Evolutionary conservation across 1,284 basidiomycete species (phyloP), one percentile per base, ranked within the genome.

Genomic region (Malassezia brasiliensis): DNA sequence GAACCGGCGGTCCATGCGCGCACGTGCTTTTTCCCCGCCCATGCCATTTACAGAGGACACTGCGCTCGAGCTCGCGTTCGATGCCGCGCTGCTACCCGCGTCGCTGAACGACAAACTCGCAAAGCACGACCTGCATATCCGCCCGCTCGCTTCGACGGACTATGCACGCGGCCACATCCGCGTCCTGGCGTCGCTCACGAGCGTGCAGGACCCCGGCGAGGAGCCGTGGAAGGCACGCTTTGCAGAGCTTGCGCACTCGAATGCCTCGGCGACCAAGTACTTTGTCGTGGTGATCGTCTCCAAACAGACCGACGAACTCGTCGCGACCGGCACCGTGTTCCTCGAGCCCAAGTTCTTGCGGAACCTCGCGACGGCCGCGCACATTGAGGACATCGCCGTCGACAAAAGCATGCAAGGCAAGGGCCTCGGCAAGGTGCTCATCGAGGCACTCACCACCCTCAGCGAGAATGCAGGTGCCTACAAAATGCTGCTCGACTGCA

Each of bases 311-410:
- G 89, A 94, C 78, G 78, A 79, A 62, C 83, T 98, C 69, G 86
- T 93, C 38, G 90, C 82, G 25, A 83, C 86, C 20, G 93, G 90
- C 14, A 83, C 84, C 7, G 79, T 94, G 47, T 83, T 96, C 70
- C 76, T 93, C 60, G 90, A 96, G 76, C 85, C 84, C 79, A 96
- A 98, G 79, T 96, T 96, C 79, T 78, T 90, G 20, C 81, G 90
- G 22, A 82, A 81, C 8, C 79, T 86, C 15, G 88, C 88, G 19
- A 79, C 80, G 53, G 87, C 89, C 9, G 93, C 90, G 0, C 93
- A 98, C 74, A 93, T 98, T 60, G 93, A 98, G 77, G 93, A 98
- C 74, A 96, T 98, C 62, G 90, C 89, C 1, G 91, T 96, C 3
- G 85, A 88, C 76, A 83, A 85, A 76, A 79, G 77, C 41, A 83